phyloP scores from a whole-genome alignment of 495 filamentous ascomycete species.

The Cercophora samala region DNA sequence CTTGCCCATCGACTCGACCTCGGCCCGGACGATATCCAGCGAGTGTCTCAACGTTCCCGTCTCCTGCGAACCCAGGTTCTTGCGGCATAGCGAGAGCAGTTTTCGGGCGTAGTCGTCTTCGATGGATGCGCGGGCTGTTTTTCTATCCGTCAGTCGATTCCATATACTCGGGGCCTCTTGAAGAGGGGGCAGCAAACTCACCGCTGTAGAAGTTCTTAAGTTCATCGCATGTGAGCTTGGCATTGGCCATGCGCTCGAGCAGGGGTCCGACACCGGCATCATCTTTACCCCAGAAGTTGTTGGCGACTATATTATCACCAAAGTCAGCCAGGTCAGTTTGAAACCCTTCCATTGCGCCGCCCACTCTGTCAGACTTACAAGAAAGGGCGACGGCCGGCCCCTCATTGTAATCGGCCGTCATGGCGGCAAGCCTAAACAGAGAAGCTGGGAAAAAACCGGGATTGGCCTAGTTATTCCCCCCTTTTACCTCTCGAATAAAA shows the following conservation, averaged over 20 bases:
- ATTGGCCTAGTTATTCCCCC: neutral
- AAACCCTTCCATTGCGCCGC: neutral
- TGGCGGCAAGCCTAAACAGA: constrained; percentile 19
- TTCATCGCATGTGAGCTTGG: constrained; percentile 94
- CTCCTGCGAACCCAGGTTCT: constrained; percentile 86
- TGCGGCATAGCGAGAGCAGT: constrained; percentile 77
- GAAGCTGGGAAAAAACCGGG: neutral
- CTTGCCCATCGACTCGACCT: constrained; percentile 94
- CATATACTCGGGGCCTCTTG: no score
- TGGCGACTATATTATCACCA: constrained; percentile 64
- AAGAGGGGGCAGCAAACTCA: constrained; percentile 39
- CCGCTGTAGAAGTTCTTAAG: constrained; percentile 86
- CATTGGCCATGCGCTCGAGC: constrained; percentile 92
- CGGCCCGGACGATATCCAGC: constrained; percentile 79
- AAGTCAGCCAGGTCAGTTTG: neutral
- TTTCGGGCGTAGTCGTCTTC: constrained; percentile 98
- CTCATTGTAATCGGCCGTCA: constrained; percentile 35
- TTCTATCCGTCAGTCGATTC: neutral
- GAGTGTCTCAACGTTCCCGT: constrained; percentile 77
- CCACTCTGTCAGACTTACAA: constrained; percentile 28
- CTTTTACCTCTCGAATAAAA: neutral
- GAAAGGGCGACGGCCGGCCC: constrained; percentile 48
- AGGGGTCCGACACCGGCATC: constrained; percentile 92
- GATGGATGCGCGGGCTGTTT: constrained; percentile 77
- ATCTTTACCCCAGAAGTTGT: constrained; percentile 99